A percentile compares a stretch with the other conserved stretches of the same genome.
Evolutionary conservation across 768 basidiomycete species (phyloP).

Genomic region (Boletus tomentosulus): DNA sequence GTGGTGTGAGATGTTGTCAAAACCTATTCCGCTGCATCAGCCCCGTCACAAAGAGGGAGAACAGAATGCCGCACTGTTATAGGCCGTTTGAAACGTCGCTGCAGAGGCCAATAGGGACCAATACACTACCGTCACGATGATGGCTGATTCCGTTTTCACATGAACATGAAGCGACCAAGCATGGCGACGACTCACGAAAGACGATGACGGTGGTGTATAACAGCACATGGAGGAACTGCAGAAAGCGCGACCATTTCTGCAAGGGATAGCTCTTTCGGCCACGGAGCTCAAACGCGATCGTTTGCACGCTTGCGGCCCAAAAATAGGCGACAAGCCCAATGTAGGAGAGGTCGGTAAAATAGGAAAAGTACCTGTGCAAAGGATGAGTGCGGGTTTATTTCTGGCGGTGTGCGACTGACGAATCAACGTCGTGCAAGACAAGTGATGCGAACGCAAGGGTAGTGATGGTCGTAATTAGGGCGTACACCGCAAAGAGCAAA

Average conservation of each 20-base stretch:
- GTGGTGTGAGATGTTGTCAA: conserved; percentile 58
- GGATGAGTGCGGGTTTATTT: background rate
- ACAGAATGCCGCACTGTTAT: conserved; percentile 32
- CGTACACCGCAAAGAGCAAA: conserved; percentile 47
- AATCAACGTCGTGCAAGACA: conserved; percentile 22
- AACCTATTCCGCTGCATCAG: conserved; percentile 35
- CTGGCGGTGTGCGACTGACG: conserved; percentile 30
- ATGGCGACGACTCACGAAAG: conserved; percentile 46
- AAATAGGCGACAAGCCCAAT: conserved; percentile 62
- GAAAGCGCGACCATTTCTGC: conserved; percentile 51
- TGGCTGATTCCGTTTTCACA: conserved; percentile 36
- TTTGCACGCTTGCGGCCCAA: conserved; percentile 55
- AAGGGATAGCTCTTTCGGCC: conserved; percentile 45
- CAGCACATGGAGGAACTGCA: conserved; percentile 56
- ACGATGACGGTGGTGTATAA: conserved; percentile 48
- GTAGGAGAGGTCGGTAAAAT: conserved; percentile 62
- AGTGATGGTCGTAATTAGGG: conserved; percentile 38
- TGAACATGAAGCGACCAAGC: background rate
- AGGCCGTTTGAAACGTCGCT: conserved; percentile 37
- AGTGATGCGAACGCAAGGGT: conserved; percentile 29
- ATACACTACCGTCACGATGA: conserved; percentile 60
- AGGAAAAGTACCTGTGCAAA: conserved; percentile 50
- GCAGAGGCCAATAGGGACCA: conserved; percentile 52
- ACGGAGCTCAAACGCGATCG: conserved; percentile 38
- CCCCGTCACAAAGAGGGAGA: background rate